These are phyloP conservation scores for Diplodia sapinea DNA, from an alignment of 2,329 filamentous ascomycete species.

Conservation along the genomic window DNA sequence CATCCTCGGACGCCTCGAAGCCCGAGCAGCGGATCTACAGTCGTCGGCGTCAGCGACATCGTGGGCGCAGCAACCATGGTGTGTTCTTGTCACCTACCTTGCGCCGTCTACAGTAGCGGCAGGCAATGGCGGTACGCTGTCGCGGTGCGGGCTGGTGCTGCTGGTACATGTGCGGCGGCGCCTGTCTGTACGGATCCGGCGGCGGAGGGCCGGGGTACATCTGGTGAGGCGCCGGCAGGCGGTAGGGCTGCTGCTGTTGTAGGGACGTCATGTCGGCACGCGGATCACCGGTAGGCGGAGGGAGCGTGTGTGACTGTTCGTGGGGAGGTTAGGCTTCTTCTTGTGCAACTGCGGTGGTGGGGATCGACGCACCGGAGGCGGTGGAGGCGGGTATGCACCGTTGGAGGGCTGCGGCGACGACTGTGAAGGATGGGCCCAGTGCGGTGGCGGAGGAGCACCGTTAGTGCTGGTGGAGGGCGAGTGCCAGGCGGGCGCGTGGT, in stretches of 20 bases:
- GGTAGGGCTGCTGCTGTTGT: slow-evolving; percentile 51
- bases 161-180: slow-evolving; percentile 49
- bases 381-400: slow-evolving; percentile 45
- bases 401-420: slow-evolving; percentile 43
- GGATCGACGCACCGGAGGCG: slow-evolving; percentile 45
- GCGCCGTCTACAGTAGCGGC: slow-evolving; percentile 64
- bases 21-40: slow-evolving; percentile 75
- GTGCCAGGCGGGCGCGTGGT: slow-evolving; percentile 33
- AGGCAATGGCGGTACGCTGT: slow-evolving; percentile 66
- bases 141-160: slow-evolving; percentile 60
- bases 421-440: slow-evolving; percentile 30
- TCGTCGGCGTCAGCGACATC: slow-evolving; percentile 1
- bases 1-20: slow-evolving; percentile 73
- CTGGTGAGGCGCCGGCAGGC: slow-evolving; percentile 53
- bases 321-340: slow-evolving; percentile 31
- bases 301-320: slow-evolving; percentile 28
- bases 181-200: slow-evolving; percentile 48
- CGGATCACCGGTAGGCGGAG: slow-evolving; percentile 43
- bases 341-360: slow-evolving; percentile 33
- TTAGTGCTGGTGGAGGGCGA: slow-evolving; percentile 34
- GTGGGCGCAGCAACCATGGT: neutral
- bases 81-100: slow-evolving; percentile 54
- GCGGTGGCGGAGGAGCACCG: slow-evolving; percentile 19
- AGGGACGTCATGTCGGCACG: slow-evolving; percentile 54
- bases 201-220: slow-evolving; percentile 53